phyloP scores from a whole-genome alignment of 2,329 filamentous ascomycete genomes.

The Venturia carpophila region DNA sequence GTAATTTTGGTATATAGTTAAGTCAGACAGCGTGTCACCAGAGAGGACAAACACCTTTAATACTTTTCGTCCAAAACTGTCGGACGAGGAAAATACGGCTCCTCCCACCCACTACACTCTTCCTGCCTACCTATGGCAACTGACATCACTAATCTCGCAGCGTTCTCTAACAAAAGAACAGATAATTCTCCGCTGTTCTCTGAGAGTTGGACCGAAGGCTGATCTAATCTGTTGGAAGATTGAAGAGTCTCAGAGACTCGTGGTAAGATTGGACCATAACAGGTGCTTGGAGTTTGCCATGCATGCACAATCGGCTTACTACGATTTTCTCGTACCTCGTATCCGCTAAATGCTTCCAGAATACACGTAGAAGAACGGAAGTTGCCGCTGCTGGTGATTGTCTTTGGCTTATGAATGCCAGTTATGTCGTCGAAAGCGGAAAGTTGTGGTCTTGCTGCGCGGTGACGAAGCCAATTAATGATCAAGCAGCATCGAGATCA shows the following conservation, averaged over 20 bases:
- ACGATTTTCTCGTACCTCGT: slow-evolving; percentile 1
- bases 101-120: slow-evolving; percentile 1
- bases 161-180: slow-evolving; percentile 9
- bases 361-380: background rate
- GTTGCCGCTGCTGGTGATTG: background rate
- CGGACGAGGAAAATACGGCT: background rate
- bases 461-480: background rate
- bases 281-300: background rate
- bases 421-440: background rate
- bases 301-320: slow-evolving; percentile 5
- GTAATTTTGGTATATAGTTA: background rate
- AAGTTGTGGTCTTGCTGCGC: background rate
- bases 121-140: background rate
- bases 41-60: background rate
- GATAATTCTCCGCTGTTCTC: background rate
- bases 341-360: slow-evolving; percentile 2
- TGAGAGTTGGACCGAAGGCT: background rate
- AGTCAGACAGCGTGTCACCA: background rate
- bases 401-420: background rate
- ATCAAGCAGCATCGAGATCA: background rate
- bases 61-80: background rate
- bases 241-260: slow-evolving; percentile 8
- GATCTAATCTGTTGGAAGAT: slow-evolving; percentile 9
- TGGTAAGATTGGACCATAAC: background rate
- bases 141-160: slow-evolving; percentile 12